phyloP scores from a whole-genome alignment of 176 grass and related monocot species.

The Eleusine indica region DNA sequence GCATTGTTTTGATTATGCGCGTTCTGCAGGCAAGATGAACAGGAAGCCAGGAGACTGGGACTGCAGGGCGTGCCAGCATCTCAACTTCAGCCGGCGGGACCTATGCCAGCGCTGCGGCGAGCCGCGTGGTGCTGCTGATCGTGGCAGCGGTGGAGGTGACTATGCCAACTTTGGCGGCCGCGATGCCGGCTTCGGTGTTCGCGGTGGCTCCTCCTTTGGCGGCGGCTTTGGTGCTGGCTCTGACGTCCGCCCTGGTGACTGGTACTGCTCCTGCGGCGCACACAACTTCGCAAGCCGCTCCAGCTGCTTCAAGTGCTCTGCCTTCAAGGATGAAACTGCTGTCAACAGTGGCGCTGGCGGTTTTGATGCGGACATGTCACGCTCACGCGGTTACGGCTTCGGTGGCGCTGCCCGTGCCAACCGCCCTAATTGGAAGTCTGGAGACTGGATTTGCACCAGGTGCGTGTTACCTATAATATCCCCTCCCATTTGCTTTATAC shows the following conservation, averaged over 20 bases:
- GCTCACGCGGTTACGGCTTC: slow-evolving; percentile 68
- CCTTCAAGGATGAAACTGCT: slow-evolving; percentile 77
- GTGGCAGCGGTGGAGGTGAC: slow-evolving; percentile 53
- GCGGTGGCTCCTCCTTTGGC: slow-evolving; percentile 65
- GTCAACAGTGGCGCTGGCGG: slow-evolving; percentile 61
- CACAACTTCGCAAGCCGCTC: slow-evolving; percentile 99
- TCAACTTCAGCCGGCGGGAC: slow-evolving; percentile 96
- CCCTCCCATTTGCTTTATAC: background rate
- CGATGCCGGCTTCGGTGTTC: slow-evolving; percentile 61
- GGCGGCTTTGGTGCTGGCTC: slow-evolving; percentile 59
- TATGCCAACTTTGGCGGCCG: slow-evolving; percentile 70
- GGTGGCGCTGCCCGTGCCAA: slow-evolving; percentile 49
- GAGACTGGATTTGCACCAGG: slow-evolving; percentile 99
- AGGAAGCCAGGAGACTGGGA: slow-evolving; percentile 99
- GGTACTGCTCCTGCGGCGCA: slow-evolving; percentile 86
- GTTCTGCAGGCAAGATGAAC: slow-evolving; percentile 73
- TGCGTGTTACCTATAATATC: slow-evolving; percentile 32
- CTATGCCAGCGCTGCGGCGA: slow-evolving; percentile 86
- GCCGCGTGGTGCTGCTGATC: slow-evolving; percentile 57
- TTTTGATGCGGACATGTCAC: slow-evolving; percentile 72
- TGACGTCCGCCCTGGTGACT: slow-evolving; percentile 94
- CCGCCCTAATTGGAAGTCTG: slow-evolving; percentile 87
- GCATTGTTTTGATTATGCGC: slow-evolving; percentile 31
- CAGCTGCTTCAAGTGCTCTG: slow-evolving; percentile 89
- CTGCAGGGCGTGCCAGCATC: slow-evolving; percentile 96